Base-by-base conservation (phyloP, 108 stramenopile genomes). In the Parietichytrium sp. region DNA sequence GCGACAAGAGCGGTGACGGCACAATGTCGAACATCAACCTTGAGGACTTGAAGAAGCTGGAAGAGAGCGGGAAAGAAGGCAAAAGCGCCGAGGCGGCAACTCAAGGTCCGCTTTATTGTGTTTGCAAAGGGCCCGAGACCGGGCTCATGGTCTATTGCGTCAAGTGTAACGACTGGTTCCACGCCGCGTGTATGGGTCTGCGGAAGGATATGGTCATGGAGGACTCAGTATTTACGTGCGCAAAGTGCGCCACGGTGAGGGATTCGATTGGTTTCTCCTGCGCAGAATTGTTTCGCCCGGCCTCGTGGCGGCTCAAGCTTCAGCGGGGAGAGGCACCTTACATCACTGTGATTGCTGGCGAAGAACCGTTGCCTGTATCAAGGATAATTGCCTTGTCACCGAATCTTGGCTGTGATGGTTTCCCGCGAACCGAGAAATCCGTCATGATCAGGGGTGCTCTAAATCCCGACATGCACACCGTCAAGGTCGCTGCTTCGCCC, bases 321-420 rank as follows among this genome's bases (percentile, higher is more conserved):
- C 61, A 72, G 61, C 61, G 61, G n/a, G 61, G 61, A n/a, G 61
- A 72, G 42, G 42, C 38, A 10, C 61, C 61, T 42, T 27, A 20
- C 16, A 72, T 72, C 20, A 33, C 45, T 25, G 42, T 72, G 38
- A 45, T 72, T 27, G 61, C 61, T n/a, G 61, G 45, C 42, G 61
- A 47, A 6, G 61, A 72, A 6, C n/a, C n/a, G n/a, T 12, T 72
- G 38, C 61, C 33, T 27, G 61, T 72, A 6, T 45, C 36, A 20
- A 33, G 61, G 20, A 45, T 72, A 33, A n/a, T 36, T 7, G 6
- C 12, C 3, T 42, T 42, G 10, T n/a, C 10, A 45, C 16, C 33
- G 13, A 27, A 72, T 1, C 33, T 23, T n/a, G 33, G 38, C 42
- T 10, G 10, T 25, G 61, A 72, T 25, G 61, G 61, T n/a, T 72